Base-by-base conservation (phyloP, 306 rosid genomes). In the Cicer yamashitae region DNA sequence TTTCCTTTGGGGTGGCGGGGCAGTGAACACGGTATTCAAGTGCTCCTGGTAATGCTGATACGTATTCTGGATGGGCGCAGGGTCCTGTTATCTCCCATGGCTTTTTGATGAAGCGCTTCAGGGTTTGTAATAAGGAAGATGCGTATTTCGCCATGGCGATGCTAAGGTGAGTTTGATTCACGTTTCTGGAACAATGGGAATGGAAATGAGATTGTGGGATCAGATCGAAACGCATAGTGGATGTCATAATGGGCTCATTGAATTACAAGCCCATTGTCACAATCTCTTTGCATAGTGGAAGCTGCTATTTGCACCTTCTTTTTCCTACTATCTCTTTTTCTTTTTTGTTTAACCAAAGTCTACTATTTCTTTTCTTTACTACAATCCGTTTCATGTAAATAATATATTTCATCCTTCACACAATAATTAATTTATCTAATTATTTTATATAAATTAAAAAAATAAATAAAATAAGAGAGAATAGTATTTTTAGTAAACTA, bases 11-110 rank as follows among this genome's bases (percentile, higher is more conserved):
- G 56, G 96, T 81, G 64, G 99, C 98, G 6, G 99, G 99, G 80
- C 97, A 89, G 67, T 44, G 41, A 5, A 87, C 38, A 38, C 99
- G 90, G 86, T 96, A 96, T 79, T 96, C 98, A 9, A 67, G 53
- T 17, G 98, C 99, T 58, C 57, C 74, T 3, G 92, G 96, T 9
- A 92, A 3, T 10, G 99, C 85, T 0, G 41, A 75, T 52, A 68
- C 85, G 88, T 84, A 96, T 66, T 92, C 99, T 0, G 97, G 97
- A 59, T 69, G 61, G 7, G 99, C 89, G 30, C 91, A 88, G 0
- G 99, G 99, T 0, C 99, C 99, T 7, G 99, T 96, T 38, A 88
- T 84, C 88, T 96, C 99, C 99, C 99, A 90, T 15, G 99, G 99
- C 83, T 88, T 89, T 88, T 92, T 96, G 40, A 96, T 8, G 87